These are phyloP conservation scores for Croton laevigatus DNA, from an alignment of 441 rosid genomes.

Conservation along the genomic window DNA sequence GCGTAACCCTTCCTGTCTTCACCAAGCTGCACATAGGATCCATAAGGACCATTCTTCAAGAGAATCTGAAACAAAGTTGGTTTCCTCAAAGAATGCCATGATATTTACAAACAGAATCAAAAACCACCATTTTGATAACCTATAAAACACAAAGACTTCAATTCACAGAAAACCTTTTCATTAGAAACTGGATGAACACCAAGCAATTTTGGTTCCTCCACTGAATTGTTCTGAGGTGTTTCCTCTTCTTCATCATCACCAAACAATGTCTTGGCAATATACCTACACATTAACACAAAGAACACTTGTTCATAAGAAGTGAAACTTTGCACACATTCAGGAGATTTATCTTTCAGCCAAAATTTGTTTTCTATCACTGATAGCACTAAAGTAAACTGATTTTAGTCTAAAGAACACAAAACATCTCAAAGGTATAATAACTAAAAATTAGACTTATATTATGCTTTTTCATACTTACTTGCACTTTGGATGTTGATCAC, in stretches of 20 bases:
- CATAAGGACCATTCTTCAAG: slow-evolving; percentile 93
- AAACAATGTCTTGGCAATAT: slow-evolving; percentile 76
- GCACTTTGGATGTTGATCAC: slow-evolving; percentile 93
- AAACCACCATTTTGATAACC: slow-evolving; percentile 3
- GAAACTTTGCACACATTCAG: background rate
- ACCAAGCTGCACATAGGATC: slow-evolving; percentile 90
- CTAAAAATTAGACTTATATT: slow-evolving; percentile 18
- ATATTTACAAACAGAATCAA: slow-evolving; percentile 3
- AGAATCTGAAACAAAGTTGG: slow-evolving; percentile 52
- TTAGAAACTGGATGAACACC: slow-evolving; percentile 81
- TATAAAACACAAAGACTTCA: slow-evolving; percentile 15
- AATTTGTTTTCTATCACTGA: background rate
- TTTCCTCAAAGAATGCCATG: background rate
- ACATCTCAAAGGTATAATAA: background rate
- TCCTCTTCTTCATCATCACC: slow-evolving; percentile 67
- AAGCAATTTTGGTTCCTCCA: slow-evolving; percentile 80
- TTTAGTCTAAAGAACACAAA: background rate
- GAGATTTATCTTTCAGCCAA: background rate
- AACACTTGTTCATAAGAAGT: background rate
- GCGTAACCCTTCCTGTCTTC: slow-evolving; percentile 71
- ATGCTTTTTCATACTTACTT: slow-evolving; percentile 57
- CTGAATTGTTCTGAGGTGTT: slow-evolving; percentile 39
- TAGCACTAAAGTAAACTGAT: background rate
- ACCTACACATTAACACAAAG: slow-evolving; percentile 44
- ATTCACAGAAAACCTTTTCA: slow-evolving; percentile 68